phyloP scores from a whole-genome alignment of 1,284 basidiomycete species.

The Neolentinus lepideus region DNA sequence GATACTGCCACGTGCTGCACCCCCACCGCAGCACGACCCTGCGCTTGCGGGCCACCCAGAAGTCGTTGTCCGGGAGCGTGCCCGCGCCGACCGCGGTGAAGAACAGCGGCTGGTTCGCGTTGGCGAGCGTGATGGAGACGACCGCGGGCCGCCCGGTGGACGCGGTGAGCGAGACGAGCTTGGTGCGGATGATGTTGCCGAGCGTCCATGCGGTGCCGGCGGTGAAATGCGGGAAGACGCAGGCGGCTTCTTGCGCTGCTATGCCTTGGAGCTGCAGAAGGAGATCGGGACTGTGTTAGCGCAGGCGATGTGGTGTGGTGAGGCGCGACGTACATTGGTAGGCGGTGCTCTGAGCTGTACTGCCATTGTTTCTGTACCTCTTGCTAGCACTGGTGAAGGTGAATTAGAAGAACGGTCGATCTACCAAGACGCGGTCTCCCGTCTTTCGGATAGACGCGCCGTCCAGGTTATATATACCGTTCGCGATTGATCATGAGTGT shows the following conservation, averaged over 20 bases:
- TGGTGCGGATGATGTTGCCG: constrained; percentile 20
- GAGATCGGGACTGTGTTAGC: neutral
- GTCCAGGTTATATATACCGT: neutral
- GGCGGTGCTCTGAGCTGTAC: neutral
- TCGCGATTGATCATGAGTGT: neutral
- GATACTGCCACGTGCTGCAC: constrained; percentile 15
- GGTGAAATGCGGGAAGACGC: constrained; percentile 13
- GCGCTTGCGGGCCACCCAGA: constrained; percentile 29
- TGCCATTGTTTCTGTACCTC: neutral
- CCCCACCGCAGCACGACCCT: constrained; percentile 26
- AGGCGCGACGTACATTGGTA: neutral
- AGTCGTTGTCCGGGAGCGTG: constrained; percentile 25
- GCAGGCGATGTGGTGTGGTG: neutral
- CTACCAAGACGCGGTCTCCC: no score
- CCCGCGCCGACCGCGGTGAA: constrained; percentile 21
- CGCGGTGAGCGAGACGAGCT: constrained; percentile 9
- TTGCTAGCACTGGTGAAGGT: no score
- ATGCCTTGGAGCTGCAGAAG: neutral
- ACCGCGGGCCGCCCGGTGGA: constrained; percentile 16
- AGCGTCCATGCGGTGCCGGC: constrained; percentile 24
- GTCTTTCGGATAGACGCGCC: neutral
- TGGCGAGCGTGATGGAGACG: constrained; percentile 22
- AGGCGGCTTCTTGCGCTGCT: neutral
- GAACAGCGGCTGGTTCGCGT: constrained; percentile 21
- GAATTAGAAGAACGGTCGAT: no score